Conservation (phyloP, 805 yeast species). For the Candida cerambycidarum region DNA sequence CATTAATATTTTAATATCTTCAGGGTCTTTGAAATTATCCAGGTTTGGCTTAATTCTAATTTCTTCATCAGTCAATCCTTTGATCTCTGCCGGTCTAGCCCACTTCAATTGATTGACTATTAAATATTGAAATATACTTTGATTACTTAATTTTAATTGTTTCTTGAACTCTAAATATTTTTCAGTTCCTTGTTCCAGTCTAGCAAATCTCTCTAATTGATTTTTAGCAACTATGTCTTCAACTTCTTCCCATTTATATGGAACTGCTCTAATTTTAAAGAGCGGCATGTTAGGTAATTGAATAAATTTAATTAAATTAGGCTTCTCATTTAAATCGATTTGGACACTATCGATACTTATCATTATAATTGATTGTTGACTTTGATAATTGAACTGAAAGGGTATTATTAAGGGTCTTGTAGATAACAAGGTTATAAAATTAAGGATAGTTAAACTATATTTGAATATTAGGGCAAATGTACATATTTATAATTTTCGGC, state of each 20-base stretch:
- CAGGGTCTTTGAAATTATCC: slow-evolving; percentile 33
- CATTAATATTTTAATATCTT: slow-evolving; percentile 45
- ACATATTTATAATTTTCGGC: not conserved
- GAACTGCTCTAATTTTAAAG: slow-evolving; percentile 30
- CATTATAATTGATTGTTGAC: not conserved
- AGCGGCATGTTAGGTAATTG: slow-evolving; percentile 40
- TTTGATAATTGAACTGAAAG: not conserved
- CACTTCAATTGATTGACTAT: slow-evolving; percentile 50
- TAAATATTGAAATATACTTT: slow-evolving; percentile 50
- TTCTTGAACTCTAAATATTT: slow-evolving; percentile 48
- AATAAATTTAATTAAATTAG: slow-evolving; percentile 19
- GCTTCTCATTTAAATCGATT: slow-evolving; percentile 6
- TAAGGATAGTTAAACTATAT: not conserved
- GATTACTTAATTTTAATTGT: slow-evolving; percentile 28
- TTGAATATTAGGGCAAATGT: not conserved
- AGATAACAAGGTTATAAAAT: not conserved
- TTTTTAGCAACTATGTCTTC: slow-evolving; percentile 38
- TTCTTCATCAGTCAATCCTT: slow-evolving; percentile 20
- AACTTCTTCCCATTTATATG: slow-evolving; percentile 50
- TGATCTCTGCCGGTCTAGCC: slow-evolving; percentile 34
- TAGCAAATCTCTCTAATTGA: slow-evolving; percentile 46
- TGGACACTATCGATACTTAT: slow-evolving; percentile 9
- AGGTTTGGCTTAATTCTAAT: slow-evolving; percentile 13
- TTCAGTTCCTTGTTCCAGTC: slow-evolving; percentile 45
- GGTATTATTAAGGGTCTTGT: not conserved